phyloP scores from a whole-genome alignment of 257 asterid genomes.

The Rauvolfia tetraphylla region DNA sequence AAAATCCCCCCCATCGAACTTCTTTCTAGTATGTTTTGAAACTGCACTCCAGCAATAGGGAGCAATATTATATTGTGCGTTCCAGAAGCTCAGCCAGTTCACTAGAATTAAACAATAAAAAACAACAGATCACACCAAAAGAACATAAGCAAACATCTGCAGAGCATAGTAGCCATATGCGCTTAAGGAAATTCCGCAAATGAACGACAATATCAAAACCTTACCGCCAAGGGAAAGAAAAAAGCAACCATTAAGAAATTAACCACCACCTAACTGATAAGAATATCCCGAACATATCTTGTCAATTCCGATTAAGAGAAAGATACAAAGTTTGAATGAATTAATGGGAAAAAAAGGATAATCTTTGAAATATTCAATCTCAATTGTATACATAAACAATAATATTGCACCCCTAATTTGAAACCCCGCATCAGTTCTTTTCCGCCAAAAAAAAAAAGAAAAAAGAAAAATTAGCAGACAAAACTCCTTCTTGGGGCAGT shows the following conservation, averaged over 20 bases:
- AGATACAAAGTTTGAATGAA: neutral
- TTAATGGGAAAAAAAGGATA: neutral
- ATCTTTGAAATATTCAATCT: neutral
- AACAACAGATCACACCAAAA: neutral
- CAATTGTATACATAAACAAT: neutral
- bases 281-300: neutral
- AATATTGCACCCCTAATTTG: neutral
- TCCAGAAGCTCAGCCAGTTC: constrained; percentile 10
- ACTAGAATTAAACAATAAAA: neutral
- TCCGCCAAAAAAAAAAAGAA: neutral
- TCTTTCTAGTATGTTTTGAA: neutral
- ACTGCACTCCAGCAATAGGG: constrained; percentile 13
- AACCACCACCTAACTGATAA: neutral
- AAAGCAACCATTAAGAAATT: neutral
- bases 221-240: neutral
- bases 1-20: constrained; percentile 61
- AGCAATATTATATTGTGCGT: neutral
- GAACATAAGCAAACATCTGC: neutral
- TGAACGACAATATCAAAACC: neutral
- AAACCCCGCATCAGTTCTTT: neutral
- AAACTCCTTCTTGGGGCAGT: neutral
- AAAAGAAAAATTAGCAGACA: neutral
- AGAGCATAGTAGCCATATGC: neutral
- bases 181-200: neutral
- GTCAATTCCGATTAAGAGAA: neutral